phyloP scores from a whole-genome alignment of 768 basidiomycete genomes.

The Lepiota brunneoincarnata region DNA sequence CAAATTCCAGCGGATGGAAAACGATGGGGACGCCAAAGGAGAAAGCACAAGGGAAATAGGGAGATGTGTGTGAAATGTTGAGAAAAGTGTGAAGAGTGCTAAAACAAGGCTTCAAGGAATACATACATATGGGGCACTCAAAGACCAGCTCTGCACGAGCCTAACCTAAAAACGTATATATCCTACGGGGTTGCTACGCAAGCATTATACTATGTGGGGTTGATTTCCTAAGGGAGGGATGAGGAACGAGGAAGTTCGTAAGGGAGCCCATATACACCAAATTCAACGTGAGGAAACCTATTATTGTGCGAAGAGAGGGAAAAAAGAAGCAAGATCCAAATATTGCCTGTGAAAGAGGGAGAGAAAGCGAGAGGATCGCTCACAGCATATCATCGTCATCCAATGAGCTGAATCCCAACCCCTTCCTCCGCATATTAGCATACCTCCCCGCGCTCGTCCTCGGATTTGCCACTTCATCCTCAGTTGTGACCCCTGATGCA shows the following conservation, averaged over 20 bases:
- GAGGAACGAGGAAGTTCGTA: neutral
- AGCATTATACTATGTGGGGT: conserved; percentile 5
- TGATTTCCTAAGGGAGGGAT: neutral
- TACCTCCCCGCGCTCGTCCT: conserved; percentile 66
- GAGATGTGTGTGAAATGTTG: neutral
- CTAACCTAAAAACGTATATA: neutral
- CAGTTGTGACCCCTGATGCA: conserved; percentile 48
- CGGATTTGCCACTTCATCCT: conserved; percentile 76
- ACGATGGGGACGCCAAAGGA: neutral
- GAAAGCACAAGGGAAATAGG: neutral
- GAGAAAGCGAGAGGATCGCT: conserved; percentile 3
- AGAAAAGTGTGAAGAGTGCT: too few species aligned
- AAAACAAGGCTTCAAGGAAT: neutral
- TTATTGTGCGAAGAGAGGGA: conserved; percentile 4
- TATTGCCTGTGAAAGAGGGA: neutral
- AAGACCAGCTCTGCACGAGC: too few species aligned
- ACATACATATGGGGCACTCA: neutral
- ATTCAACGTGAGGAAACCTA: neutral
- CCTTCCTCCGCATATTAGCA: conserved; percentile 53
- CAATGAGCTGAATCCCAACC: conserved; percentile 37
- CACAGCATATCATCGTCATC: conserved; percentile 39
- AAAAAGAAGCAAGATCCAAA: conserved; percentile 1
- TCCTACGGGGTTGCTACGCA: neutral
- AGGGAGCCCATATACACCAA: neutral
- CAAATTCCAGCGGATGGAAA: too few species aligned